Evolutionary conservation across 495 filamentous ascomycete genomes (phyloP), one percentile per base, ranked within the genome.

Genomic region (Aspergillus nidulans): DNA sequence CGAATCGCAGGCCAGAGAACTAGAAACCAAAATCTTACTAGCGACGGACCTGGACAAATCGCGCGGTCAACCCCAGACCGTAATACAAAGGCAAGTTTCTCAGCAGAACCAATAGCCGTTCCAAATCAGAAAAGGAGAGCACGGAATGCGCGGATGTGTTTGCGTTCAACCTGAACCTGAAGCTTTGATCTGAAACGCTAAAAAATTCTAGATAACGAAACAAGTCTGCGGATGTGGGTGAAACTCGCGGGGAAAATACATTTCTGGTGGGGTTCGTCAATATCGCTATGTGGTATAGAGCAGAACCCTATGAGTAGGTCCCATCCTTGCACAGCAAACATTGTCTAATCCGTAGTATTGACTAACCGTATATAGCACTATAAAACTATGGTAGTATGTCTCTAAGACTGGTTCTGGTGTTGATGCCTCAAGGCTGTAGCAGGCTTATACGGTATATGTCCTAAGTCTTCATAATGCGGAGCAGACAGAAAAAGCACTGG

Each of bases 111-210:
- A 38, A 45, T 26, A 20, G 51, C 41, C 41, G 51, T 45, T 58
- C 57, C 52, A 21, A 56, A 60, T 56, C 23, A 49, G 52, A 52
- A 55, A 56, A 49, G 52, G 48, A 36, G 52, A 49, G n/a, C 25
- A 30, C 39, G 25, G 23, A 30, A n/a, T 13, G 10, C 16, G 19
- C 20, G 24, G 18, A 24, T 23, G 32, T 40, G 15, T 18, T 39
- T 39, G 47, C n/a, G 32, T 34, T 2, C 30, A 39, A 5, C 36
- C 10, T 10, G 4, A 5, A 18, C 36, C 8, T 23, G 41, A 44
- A 25, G 19, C 3, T 23, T 16, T 44, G 20, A 16, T 16, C 36
- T 39, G 3, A 8, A 44, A 9, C 24, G 24, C 12, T 3, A 16
- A 16, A 44, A 23, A 21, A 44, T 28, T n/a, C n/a, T 26, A 2